Base-by-base conservation (phyloP, 345 rosid species). In the Psidium friedrichsthalianum region DNA sequence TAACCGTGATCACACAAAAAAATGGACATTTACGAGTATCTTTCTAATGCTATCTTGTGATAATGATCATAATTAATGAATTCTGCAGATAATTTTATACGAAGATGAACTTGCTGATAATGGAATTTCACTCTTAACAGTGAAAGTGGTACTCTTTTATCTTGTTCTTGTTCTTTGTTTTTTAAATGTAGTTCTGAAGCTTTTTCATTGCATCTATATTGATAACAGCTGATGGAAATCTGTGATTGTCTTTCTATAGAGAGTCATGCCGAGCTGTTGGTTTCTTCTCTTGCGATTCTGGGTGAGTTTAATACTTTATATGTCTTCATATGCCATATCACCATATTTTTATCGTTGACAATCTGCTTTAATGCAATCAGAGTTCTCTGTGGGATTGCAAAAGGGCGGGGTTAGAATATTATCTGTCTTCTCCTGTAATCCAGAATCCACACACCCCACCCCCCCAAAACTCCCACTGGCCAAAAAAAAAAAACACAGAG, bases 51-150 rank as follows among this genome's bases (percentile, higher is more conserved):
- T 56, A 86, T 51, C 59, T 21, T 83, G 82, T 13, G 64, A 80
- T 85, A 85, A 85, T 49, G 20, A 87, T 86, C 55, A 76, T 87
- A 74, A 25, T 90, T 81, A 84, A 86, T 82, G 84, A 56, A 64
- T 54, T 32, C 44, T 89, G 85, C 93, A 97, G 99, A 96, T 95
- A 49, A 93, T 97, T 87, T 89, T 97, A 89, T 97, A 97, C 85
- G 98, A 97, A 93, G 99, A 96, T 90, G 99, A 97, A 89, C 91
- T 97, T 83, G 98, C 98, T 87, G 99, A 97, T 88, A 97, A 91
- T 90, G 98, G 98, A 85, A 95, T 94, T 85, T 95, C 99, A 22
- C 95, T 97, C 87, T n/a, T 95, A 85, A 93, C 96, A 29, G 98
- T 96, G 84, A 95, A 97, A 97, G 98, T 96, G 98, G 98, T 96